Evolutionary conservation across 2,329 filamentous ascomycete genomes (phyloP).

Genomic region (Neofusicoccum parvum): DNA sequence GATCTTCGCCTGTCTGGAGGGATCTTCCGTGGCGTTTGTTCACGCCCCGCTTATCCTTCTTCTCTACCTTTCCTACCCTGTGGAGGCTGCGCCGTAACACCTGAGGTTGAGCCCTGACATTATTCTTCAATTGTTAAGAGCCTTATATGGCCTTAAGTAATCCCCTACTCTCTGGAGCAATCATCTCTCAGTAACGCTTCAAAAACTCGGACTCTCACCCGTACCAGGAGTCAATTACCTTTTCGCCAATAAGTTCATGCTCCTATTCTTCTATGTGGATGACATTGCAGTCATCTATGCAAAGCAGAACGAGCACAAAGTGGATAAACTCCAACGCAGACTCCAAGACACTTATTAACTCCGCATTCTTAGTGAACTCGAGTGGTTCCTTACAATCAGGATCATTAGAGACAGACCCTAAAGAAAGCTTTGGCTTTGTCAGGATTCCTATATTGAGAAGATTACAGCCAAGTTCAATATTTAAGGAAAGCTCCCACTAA

Average conservation of each 20-base stretch:
- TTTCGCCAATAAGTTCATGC: conserved; percentile 18
- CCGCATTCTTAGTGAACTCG: conserved; percentile 19
- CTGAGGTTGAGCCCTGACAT: no score
- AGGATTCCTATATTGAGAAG: conserved; percentile 27
- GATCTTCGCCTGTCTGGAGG: no score
- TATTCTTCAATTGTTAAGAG: conserved; percentile 24
- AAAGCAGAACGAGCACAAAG: background rate
- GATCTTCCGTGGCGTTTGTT: no score
- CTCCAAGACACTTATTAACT: conserved; percentile 19
- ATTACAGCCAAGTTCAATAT: conserved; percentile 23
- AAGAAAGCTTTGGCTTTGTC: conserved; percentile 21
- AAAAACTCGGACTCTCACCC: conserved; percentile 21
- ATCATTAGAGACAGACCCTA: conserved; percentile 20
- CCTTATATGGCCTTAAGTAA: conserved; percentile 30
- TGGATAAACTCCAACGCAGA: conserved; percentile 16
- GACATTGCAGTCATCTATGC: conserved; percentile 24
- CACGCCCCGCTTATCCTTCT: no score
- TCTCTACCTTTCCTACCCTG: no score
- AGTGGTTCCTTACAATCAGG: conserved; percentile 23
- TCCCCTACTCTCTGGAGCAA: conserved; percentile 28
- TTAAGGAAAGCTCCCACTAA: conserved; percentile 8
- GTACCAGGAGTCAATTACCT: conserved; percentile 23
- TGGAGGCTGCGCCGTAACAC: no score
- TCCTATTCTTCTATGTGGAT: conserved; percentile 25
- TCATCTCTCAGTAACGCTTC: conserved; percentile 23